A percentile compares a stretch with the other conserved stretches of the same genome.
Conservation (phyloP, 768 basidiomycete species). For the Mycena galopus region DNA sequence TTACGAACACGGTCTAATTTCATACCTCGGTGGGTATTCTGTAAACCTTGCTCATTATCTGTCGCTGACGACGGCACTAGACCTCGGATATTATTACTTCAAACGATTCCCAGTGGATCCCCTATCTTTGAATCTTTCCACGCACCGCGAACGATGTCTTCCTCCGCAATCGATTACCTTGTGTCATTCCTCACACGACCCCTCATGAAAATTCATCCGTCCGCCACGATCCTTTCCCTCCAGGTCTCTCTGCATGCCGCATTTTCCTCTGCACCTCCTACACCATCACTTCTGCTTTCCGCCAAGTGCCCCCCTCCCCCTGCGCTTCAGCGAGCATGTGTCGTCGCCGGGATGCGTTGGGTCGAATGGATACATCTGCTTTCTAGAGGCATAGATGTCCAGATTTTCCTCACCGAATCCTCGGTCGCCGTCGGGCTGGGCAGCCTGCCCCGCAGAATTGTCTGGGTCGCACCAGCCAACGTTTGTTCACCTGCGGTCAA, state of each 20-base stretch:
- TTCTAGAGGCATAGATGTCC: constrained; percentile 10
- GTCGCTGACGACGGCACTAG: background rate
- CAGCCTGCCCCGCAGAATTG: background rate
- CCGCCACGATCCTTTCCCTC: constrained; percentile 19
- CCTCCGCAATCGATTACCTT: constrained; percentile 12
- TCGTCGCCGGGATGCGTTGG: constrained; percentile 16
- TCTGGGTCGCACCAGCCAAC: background rate
- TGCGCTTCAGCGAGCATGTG: constrained; percentile 14
- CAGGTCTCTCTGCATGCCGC: constrained; percentile 8
- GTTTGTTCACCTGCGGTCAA: background rate
- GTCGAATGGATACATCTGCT: constrained; percentile 23
- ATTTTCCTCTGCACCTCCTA: background rate
- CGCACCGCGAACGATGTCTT: constrained; percentile 8
- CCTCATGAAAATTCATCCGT: constrained; percentile 11
- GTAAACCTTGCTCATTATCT: background rate
- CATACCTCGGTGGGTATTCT: background rate
- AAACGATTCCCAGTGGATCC: constrained; percentile 24
- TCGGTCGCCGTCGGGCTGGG: constrained; percentile 8
- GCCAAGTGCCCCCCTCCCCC: constrained; percentile 11
- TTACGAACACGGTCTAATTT: constrained; percentile 7
- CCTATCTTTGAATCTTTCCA: background rate
- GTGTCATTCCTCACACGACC: constrained; percentile 32
- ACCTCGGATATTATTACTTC: background rate
- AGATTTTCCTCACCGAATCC: background rate
- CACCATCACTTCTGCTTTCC: constrained; percentile 8